These are phyloP conservation scores for Triticum urartu DNA, from an alignment of 176 grass and related monocot genomes.

Conservation along the genomic window DNA sequence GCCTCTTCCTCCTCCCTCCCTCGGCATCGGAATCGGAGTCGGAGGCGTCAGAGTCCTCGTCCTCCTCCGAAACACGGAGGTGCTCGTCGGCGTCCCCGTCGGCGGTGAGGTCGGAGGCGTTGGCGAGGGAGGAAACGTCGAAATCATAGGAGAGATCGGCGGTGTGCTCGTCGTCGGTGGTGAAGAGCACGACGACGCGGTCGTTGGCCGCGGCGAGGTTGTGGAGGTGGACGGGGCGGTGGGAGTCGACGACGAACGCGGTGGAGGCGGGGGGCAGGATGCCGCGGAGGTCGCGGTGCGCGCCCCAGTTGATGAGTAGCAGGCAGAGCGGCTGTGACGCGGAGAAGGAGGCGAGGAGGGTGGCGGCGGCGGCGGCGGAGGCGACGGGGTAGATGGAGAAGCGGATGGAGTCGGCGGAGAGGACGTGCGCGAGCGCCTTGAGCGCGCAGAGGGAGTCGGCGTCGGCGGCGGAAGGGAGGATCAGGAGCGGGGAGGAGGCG, in stretches of 20 bases:
- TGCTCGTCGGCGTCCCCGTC: slow-evolving; percentile 38
- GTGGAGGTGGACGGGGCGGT: slow-evolving; percentile 76
- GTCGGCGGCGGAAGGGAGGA: slow-evolving; percentile 74
- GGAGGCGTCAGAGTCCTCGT: slow-evolving; percentile 32
- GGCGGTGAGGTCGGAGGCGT: slow-evolving; percentile 61
- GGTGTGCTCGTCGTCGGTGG: slow-evolving; percentile 64
- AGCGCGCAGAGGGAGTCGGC: slow-evolving; percentile 77
- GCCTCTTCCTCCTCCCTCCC: slow-evolving; percentile 45
- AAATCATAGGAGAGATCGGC: slow-evolving; percentile 78
- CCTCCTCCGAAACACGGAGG: background rate
- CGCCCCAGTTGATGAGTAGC: slow-evolving; percentile 82
- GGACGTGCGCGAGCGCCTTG: slow-evolving; percentile 58
- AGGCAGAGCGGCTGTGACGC: slow-evolving; percentile 39
- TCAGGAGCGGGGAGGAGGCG: slow-evolving; percentile 57
- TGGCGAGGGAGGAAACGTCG: slow-evolving; percentile 64
- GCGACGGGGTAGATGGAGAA: slow-evolving; percentile 55
- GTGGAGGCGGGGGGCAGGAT: slow-evolving; percentile 40
- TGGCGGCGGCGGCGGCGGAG: slow-evolving; percentile 36
- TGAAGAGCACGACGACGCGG: slow-evolving; percentile 68
- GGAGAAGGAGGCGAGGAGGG: slow-evolving; percentile 40
- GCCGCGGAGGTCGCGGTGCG: slow-evolving; percentile 47
- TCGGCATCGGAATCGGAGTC: slow-evolving; percentile 41
- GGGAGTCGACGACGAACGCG: slow-evolving; percentile 66
- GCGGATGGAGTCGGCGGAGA: slow-evolving; percentile 41
- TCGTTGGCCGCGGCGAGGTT: slow-evolving; percentile 61